Conservation (phyloP, 202 grass and related monocot species). For the Panicum hallii region DNA sequence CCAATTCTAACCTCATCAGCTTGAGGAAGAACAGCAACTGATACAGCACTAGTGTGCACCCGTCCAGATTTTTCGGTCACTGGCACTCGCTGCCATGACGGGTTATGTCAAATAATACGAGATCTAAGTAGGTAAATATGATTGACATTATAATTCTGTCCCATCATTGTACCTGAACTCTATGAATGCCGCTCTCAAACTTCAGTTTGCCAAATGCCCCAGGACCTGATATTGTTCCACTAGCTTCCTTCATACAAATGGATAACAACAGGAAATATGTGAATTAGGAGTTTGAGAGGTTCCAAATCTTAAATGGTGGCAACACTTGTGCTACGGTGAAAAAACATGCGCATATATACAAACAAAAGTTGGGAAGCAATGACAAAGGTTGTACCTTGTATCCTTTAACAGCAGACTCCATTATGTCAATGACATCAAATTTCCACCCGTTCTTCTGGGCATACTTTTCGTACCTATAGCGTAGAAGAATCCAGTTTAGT, state of each 20-base stretch:
- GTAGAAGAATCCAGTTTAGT: constrained; percentile 34
- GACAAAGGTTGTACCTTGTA: constrained; percentile 70
- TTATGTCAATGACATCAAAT: constrained; percentile 87
- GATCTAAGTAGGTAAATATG: background rate
- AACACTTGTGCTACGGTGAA: background rate
- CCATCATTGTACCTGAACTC: constrained; percentile 79
- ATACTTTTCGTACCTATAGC: constrained; percentile 85
- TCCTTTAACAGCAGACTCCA: constrained; percentile 88
- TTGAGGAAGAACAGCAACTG: constrained; percentile 93
- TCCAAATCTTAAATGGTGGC: background rate
- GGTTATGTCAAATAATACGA: constrained; percentile 30
- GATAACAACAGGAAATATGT: constrained; percentile 21
- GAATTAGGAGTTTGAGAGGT: constrained; percentile 22
- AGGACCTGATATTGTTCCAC: constrained; percentile 83
- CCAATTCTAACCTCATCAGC: constrained; percentile 80
- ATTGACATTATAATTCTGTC: background rate
- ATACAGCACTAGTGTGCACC: constrained; percentile 94
- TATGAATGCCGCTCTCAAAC: constrained; percentile 94
- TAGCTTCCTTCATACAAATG: constrained; percentile 76
- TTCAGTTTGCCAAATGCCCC: constrained; percentile 88
- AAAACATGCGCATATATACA: background rate
- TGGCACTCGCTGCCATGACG: constrained; percentile 72
- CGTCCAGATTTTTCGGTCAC: constrained; percentile 92
- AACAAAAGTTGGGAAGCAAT: background rate
- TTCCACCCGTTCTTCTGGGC: constrained; percentile 89